phyloP scores from a whole-genome alignment of 129 eudicot genomes.

The Apium graveolens region DNA sequence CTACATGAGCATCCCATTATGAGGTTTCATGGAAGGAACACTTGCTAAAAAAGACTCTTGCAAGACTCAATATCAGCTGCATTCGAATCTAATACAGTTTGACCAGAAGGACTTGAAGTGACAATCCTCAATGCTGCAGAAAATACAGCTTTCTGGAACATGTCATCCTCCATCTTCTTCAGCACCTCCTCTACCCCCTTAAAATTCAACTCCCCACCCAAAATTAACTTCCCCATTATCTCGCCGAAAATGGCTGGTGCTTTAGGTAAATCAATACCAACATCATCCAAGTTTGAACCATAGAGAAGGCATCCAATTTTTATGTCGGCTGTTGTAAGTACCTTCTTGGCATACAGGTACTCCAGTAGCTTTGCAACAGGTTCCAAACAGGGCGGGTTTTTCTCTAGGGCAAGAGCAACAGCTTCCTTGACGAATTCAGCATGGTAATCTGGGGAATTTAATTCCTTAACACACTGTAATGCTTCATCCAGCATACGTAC shows the following conservation, averaged over 20 bases:
- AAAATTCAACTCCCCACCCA: conserved; percentile 64
- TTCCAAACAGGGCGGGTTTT: conserved; percentile 69
- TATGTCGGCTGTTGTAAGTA: conserved; percentile 46
- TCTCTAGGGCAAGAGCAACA: conserved; percentile 61
- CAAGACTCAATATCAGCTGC: conserved; percentile 66
- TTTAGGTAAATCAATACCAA: conserved; percentile 82
- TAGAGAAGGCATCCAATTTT: conserved; percentile 43
- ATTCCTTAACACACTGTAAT: conserved; percentile 63
- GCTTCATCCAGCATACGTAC: conserved; percentile 79
- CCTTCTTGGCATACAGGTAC: conserved; percentile 53
- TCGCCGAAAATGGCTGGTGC: conserved; percentile 81
- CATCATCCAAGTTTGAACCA: conserved; percentile 71
- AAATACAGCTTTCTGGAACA: conserved; percentile 51
- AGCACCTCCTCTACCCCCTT: conserved; percentile 56
- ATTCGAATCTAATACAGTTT: conserved; percentile 50
- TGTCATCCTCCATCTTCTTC: conserved; percentile 59
- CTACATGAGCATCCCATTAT: conserved; percentile 1
- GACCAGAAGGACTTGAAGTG: conserved; percentile 36
- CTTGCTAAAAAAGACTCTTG: conserved; percentile 45
- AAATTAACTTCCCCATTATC: conserved; percentile 49
- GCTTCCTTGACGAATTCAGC: conserved; percentile 82
- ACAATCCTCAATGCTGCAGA: conserved; percentile 34
- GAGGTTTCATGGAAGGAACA: neutral
- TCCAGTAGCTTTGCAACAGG: conserved; percentile 64
- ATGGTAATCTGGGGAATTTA: conserved; percentile 68